Conservation (phyloP, 352 stramenopile genomes). For the Pythium graminicola region DNA sequence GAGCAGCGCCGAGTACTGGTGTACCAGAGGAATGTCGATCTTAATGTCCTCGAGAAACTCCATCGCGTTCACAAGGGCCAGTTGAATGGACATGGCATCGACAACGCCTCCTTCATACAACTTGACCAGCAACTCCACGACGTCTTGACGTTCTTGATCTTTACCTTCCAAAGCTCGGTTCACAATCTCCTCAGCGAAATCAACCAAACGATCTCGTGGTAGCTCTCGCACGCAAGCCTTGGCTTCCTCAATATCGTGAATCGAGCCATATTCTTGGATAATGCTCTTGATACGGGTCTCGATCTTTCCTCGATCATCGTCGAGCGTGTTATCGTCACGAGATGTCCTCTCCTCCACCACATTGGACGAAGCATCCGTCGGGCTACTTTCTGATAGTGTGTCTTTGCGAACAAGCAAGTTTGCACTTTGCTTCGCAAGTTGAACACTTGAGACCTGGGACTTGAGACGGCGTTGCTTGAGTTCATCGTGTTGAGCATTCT, state of each 20-base stretch:
- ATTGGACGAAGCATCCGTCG: neutral
- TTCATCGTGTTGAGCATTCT: constrained; percentile 85
- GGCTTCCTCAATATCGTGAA: constrained; percentile 73
- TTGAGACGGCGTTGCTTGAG: constrained; percentile 66
- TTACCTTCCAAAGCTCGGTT: constrained; percentile 76
- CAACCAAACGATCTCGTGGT: constrained; percentile 36
- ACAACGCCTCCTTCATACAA: constrained; percentile 64
- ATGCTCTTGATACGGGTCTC: constrained; percentile 81
- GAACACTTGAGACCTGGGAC: constrained; percentile 65
- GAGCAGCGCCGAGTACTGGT: constrained; percentile 69
- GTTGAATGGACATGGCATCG: constrained; percentile 66
- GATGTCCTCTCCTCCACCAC: neutral
- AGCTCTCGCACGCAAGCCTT: constrained; percentile 65
- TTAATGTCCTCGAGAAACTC: constrained; percentile 83
- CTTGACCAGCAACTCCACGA: constrained; percentile 66
- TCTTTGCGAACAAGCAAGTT: constrained; percentile 62
- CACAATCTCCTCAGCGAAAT: constrained; percentile 67
- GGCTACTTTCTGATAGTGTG: constrained; percentile 13
- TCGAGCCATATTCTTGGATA: constrained; percentile 79
- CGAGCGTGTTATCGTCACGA: constrained; percentile 4
- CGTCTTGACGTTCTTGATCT: constrained; percentile 51
- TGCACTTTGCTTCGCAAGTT: constrained; percentile 75
- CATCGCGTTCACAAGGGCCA: constrained; percentile 55
- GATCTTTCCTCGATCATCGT: constrained; percentile 36
- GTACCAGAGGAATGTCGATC: constrained; percentile 80